A percentile compares a stretch with the other conserved stretches of the same genome.
These are phyloP conservation scores for Chrysosporium queenslandicum DNA, from an alignment of 2,329 filamentous ascomycete genomes.

Conservation along the genomic window DNA sequence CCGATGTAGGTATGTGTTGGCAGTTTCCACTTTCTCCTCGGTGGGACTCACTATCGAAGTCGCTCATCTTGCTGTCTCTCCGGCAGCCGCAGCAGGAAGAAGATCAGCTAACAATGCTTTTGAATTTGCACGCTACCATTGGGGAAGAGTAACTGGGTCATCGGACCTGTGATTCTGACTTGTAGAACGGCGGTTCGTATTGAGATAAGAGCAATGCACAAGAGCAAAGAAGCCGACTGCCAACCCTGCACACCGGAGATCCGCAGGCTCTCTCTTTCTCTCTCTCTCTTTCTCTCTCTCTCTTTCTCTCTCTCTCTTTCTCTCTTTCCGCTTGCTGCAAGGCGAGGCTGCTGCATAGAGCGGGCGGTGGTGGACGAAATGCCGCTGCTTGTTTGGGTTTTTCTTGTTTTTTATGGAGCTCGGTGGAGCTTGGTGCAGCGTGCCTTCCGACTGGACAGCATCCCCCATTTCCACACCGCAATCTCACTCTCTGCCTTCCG, in stretches of 20 bases:
- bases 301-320: too few species aligned
- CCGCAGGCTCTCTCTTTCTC: too few species aligned
- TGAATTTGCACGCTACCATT: not conserved
- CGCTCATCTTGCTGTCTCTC: not conserved
- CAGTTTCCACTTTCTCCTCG: not conserved
- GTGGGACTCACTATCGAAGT: not conserved
- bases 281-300: too few species aligned
- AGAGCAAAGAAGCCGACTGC: not conserved
- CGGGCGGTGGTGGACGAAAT: too few species aligned
- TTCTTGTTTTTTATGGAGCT: not conserved
- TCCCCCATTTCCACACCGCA: conserved; percentile 1
- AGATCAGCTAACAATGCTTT: not conserved
- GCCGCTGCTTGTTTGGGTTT: not conserved
- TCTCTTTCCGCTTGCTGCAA: too few species aligned
- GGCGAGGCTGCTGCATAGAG: too few species aligned
- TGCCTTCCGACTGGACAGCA: conserved; percentile 8
- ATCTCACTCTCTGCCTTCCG: not conserved
- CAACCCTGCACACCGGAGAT: too few species aligned
- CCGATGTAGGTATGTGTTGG: conserved; percentile 6
- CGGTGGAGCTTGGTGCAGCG: not conserved
- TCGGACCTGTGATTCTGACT: not conserved
- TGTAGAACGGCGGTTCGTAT: not conserved
- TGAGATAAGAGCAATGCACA: not conserved
- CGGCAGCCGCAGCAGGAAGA: not conserved
- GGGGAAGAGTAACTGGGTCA: not conserved